Percentiles rank a stretch among this genome's conserved stretches.
Conservation (phyloP, 352 stramenopile species). For the Phytophthora hybrid region DNA sequence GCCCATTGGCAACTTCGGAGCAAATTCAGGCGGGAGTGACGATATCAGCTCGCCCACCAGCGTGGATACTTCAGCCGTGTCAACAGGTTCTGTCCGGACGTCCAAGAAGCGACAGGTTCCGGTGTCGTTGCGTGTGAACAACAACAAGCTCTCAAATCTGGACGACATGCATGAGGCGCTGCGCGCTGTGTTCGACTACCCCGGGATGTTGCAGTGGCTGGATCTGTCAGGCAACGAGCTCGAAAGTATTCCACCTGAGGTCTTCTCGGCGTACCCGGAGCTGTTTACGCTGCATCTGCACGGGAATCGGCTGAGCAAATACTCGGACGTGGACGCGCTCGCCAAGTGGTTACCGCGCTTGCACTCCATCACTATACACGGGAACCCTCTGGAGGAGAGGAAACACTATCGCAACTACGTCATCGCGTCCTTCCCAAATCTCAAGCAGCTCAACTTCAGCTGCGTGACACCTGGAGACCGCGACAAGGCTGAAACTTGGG, state of each 20-base stretch:
- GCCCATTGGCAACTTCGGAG: slow-evolving; percentile 3
- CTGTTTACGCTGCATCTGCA: slow-evolving; percentile 82
- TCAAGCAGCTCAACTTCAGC: slow-evolving; percentile 84
- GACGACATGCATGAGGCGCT: slow-evolving; percentile 67
- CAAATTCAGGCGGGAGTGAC: slow-evolving; percentile 3
- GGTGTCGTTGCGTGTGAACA: slow-evolving; percentile 67
- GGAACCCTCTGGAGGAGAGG: slow-evolving; percentile 88
- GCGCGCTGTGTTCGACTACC: slow-evolving; percentile 55
- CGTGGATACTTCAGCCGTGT: not conserved
- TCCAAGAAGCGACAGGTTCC: slow-evolving; percentile 30
- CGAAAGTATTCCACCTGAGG: slow-evolving; percentile 37
- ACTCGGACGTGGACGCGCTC: slow-evolving; percentile 69
- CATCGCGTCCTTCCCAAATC: slow-evolving; percentile 66
- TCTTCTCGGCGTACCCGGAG: slow-evolving; percentile 57
- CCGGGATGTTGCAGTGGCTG: slow-evolving; percentile 64
- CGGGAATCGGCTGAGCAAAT: slow-evolving; percentile 69
- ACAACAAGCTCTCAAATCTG: slow-evolving; percentile 66
- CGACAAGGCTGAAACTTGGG: slow-evolving; percentile 74
- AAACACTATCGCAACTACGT: slow-evolving; percentile 90
- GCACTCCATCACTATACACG: slow-evolving; percentile 77
- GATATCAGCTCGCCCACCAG: slow-evolving; percentile 10
- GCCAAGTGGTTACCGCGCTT: slow-evolving; percentile 56
- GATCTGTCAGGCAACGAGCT: slow-evolving; percentile 70
- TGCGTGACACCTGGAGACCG: slow-evolving; percentile 73
- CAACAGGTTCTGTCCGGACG: not conserved